A percentile compares a stretch with the other conserved stretches of the same genome.
phyloP scores from a whole-genome alignment of 345 rosid genomes.

The Eucalyptus erythrocorys region DNA sequence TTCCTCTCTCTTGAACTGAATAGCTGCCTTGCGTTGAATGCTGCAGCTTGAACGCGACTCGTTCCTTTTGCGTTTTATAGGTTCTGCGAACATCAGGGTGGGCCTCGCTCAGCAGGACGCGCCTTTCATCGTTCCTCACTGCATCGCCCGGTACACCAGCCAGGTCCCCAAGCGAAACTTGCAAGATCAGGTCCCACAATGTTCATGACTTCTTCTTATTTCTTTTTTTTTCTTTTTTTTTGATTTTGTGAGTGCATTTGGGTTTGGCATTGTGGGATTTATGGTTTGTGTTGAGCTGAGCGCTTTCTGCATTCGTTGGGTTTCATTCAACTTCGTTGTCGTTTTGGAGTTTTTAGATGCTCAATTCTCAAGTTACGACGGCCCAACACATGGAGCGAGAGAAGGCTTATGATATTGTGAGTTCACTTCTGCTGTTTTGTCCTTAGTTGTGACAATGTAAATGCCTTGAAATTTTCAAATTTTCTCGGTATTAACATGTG shows the following conservation, averaged over 20 bases:
- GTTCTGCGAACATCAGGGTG: conserved; percentile 70
- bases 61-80: conserved; percentile 2
- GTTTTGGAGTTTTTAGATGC: conserved; percentile 28
- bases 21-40: background rate
- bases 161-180: conserved; percentile 35
- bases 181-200: conserved; percentile 52
- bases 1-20: background rate
- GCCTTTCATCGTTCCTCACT: conserved; percentile 66
- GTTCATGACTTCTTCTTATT: background rate
- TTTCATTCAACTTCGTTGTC: background rate
- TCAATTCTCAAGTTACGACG: conserved; percentile 72
- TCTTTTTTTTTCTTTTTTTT: rapidly evolving
- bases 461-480: background rate
- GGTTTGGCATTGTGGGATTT: background rate
- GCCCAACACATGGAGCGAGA: conserved; percentile 72
- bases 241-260: background rate
- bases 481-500: background rate
- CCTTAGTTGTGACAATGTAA: background rate
- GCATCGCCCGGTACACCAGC: conserved; percentile 57
- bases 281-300: background rate
- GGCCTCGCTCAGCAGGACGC: conserved; percentile 75
- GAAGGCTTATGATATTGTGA: conserved; percentile 73
- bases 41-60: background rate
- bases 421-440: conserved; percentile 4
- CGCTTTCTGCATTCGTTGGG: background rate